Evolutionary conservation across 331 rosid genomes (phyloP).

Genomic region (Cydonia oblonga): DNA sequence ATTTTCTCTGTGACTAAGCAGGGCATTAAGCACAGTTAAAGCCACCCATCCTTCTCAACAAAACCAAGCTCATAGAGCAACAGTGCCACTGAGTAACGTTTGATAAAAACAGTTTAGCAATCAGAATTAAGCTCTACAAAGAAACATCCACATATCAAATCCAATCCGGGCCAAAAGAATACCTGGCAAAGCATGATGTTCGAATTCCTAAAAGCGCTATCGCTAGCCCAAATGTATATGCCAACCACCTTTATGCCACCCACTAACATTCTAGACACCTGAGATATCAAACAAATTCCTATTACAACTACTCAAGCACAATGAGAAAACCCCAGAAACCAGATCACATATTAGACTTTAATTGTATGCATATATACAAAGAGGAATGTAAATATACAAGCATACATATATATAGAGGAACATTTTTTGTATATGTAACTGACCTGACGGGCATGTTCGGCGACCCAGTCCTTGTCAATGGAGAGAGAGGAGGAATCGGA

Average conservation of each 20-base stretch:
- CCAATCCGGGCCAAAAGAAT: neutral
- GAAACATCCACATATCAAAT: neutral
- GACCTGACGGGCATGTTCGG: slow-evolving; percentile 90
- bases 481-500: slow-evolving; percentile 49
- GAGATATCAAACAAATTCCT: neutral
- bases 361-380: too few relatives aligned
- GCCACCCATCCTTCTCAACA: neutral
- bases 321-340: neutral
- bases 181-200: slow-evolving; percentile 65
- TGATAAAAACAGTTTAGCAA: neutral
- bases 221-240: slow-evolving; percentile 59
- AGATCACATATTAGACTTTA: too few relatives aligned
- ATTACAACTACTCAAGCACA: neutral
- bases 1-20: neutral
- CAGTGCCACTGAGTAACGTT: neutral
- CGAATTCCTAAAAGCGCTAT: slow-evolving; percentile 59
- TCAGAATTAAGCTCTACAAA: neutral
- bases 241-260: slow-evolving; percentile 85
- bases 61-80: neutral
- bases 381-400: neutral
- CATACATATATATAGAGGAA: neutral
- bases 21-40: neutral
- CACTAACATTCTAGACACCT: slow-evolving; percentile 79
- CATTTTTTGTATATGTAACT: neutral
- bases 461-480: slow-evolving; percentile 79